Evolutionary conservation across 768 basidiomycete genomes (phyloP).

Genomic region (Leccinum olivaceopallidum): DNA sequence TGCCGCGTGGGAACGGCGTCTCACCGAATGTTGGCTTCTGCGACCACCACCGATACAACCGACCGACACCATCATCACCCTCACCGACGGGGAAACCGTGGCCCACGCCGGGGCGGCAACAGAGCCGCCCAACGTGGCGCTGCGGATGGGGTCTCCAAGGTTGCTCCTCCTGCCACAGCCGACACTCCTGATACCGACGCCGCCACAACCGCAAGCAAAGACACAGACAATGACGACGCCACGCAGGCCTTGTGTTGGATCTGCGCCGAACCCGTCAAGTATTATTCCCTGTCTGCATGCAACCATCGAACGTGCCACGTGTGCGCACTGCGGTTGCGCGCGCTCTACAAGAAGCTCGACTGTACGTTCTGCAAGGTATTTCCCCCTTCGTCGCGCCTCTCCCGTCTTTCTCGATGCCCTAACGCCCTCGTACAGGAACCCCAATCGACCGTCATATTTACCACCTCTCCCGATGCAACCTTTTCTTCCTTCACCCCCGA

Average conservation of each 20-base stretch:
- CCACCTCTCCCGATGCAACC: constrained; percentile 56
- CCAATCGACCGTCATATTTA: constrained; percentile 76
- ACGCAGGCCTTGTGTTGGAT: constrained; percentile 70
- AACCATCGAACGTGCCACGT: constrained; percentile 96
- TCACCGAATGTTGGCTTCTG: constrained; percentile 13
- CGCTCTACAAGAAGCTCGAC: constrained; percentile 89
- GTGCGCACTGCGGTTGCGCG: constrained; percentile 83
- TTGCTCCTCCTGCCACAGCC: not conserved
- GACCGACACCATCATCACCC: constrained; percentile 1
- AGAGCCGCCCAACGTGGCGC: constrained; percentile 5
- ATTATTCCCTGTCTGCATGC: constrained; percentile 85
- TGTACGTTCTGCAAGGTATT: constrained; percentile 91
- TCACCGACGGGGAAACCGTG: constrained; percentile 19
- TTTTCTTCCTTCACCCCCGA: constrained; percentile 62
- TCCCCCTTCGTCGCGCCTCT: no score
- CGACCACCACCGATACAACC: constrained; percentile 19
- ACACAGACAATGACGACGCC: constrained; percentile 37
- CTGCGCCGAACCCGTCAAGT: constrained; percentile 92
- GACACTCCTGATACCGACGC: not conserved
- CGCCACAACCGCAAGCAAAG: constrained; percentile 3
- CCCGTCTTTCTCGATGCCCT: not conserved
- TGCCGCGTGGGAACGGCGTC: not conserved
- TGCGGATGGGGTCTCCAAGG: constrained; percentile 1
- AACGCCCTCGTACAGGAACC: constrained; percentile 50
- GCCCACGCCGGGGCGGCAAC: constrained; percentile 23